Percentiles rank a stretch among this genome's conserved stretches.
phyloP scores from a whole-genome alignment of 305 asterid species.

The Stenogyne calaminthoides region DNA sequence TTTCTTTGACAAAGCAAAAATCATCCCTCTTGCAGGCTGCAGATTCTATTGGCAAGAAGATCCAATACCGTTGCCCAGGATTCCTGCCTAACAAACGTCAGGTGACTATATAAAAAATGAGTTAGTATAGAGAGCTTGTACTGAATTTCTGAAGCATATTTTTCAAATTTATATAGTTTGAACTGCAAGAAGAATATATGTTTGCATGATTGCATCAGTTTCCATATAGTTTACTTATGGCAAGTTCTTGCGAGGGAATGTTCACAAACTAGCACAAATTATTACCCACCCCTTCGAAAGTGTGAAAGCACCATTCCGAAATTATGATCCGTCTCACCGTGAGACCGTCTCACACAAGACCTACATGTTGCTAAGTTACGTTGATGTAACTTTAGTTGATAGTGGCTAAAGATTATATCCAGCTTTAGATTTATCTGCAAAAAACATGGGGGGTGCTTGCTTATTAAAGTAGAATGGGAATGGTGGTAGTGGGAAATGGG shows the following conservation, averaged over 20 bases:
- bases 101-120: conserved; percentile 55
- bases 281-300: no score
- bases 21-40: conserved; percentile 77
- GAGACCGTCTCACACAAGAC: no score
- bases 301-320: no score
- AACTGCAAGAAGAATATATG: conserved; percentile 21
- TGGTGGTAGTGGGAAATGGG: background rate
- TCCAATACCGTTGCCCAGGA: conserved; percentile 89
- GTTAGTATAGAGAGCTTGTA: conserved; percentile 21
- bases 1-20: conserved; percentile 78
- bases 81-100: conserved; percentile 93
- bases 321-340: no score
- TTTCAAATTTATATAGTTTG: conserved; percentile 21
- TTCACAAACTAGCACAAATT: no score
- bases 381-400: conserved; percentile 2
- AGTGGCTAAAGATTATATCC: background rate
- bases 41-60: conserved; percentile 87
- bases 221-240: background rate
- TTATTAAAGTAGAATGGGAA: background rate
- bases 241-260: no score
- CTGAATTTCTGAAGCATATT: conserved; percentile 21
- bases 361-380: background rate
- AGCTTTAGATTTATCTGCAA: background rate
- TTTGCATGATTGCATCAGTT: conserved; percentile 9
- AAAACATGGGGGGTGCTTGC: background rate